Evolutionary conservation across 1,284 basidiomycete species (phyloP).

Genomic region (Leccinum colubrinum): DNA sequence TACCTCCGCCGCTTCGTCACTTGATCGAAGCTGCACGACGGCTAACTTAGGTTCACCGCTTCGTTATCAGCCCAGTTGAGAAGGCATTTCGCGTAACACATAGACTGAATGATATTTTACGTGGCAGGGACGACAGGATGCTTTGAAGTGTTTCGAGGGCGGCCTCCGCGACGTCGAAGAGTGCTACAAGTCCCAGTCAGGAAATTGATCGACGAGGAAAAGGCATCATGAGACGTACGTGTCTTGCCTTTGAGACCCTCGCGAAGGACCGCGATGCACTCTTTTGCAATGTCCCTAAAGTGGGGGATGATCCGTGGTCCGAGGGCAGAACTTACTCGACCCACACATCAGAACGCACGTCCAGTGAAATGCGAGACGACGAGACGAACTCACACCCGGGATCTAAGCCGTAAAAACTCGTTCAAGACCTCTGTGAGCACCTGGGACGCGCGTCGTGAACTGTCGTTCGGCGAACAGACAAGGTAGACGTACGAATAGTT

Average conservation of each 20-base stretch:
- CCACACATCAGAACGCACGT: conserved; percentile 6
- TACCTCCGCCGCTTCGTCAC: too few relatives aligned
- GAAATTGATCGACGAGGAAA: neutral
- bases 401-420: conserved; percentile 65
- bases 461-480: conserved; percentile 4
- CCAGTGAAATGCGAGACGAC: conserved; percentile 1
- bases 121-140: conserved; percentile 40
- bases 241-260: conserved; percentile 38
- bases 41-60: too few relatives aligned
- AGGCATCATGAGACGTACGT: conserved; percentile 15
- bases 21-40: too few relatives aligned
- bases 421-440: conserved; percentile 63
- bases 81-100: too few relatives aligned
- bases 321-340: conserved; percentile 56
- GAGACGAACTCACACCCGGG: conserved; percentile 45
- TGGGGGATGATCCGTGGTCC: conserved; percentile 85
- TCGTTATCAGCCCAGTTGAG: too few relatives aligned
- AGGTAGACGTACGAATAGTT: conserved; percentile 47
- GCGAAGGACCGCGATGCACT: conserved; percentile 52
- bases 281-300: conserved; percentile 70
- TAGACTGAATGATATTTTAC: too few relatives aligned
- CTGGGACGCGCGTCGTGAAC: conserved; percentile 36
- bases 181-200: conserved; percentile 10
- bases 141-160: conserved; percentile 53
- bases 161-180: conserved; percentile 31